Conservation (phyloP, 306 rosid species). For the Malus sieversii region DNA sequence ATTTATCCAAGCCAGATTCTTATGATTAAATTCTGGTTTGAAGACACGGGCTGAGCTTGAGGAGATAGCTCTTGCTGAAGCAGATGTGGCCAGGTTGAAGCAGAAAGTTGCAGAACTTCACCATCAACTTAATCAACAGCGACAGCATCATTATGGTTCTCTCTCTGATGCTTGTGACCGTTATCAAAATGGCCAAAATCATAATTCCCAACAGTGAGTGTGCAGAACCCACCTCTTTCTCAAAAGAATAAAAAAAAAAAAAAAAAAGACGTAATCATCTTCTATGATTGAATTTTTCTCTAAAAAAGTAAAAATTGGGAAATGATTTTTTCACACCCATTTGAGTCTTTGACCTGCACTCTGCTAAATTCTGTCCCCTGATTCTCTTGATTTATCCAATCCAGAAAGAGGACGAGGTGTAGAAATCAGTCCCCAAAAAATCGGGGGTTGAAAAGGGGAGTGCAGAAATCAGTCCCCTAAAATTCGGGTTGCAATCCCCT, state of each 20-base stretch:
- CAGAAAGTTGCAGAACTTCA: conserved; percentile 99
- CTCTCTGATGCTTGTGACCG: conserved; percentile 82
- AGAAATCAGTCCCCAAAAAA: too few species aligned
- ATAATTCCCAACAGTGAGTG: conserved; percentile 81
- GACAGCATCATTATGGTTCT: conserved; percentile 90
- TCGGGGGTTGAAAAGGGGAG: not conserved
- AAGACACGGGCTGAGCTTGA: conserved; percentile 98
- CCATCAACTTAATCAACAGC: conserved; percentile 93
- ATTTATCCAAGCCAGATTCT: conserved; percentile 24
- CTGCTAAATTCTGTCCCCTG: too few species aligned
- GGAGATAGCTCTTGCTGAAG: conserved; percentile 99
- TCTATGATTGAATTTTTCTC: not conserved
- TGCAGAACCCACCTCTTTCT: not conserved
- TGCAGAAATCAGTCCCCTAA: too few species aligned
- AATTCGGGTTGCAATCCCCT: not conserved
- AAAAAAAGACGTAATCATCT: not conserved
- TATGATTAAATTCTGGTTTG: conserved; percentile 27
- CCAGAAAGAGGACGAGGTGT: too few species aligned
- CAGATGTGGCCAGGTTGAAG: conserved; percentile 95
- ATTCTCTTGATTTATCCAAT: too few species aligned
- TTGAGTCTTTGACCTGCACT: too few species aligned
- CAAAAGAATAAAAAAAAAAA: not conserved
- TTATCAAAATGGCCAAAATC: conserved; percentile 71
- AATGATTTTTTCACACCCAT: too few species aligned
- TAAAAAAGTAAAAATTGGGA: too few species aligned